Conservation (phyloP, 2,329 filamentous ascomycete species). For the Epichloe sylvatica region DNA sequence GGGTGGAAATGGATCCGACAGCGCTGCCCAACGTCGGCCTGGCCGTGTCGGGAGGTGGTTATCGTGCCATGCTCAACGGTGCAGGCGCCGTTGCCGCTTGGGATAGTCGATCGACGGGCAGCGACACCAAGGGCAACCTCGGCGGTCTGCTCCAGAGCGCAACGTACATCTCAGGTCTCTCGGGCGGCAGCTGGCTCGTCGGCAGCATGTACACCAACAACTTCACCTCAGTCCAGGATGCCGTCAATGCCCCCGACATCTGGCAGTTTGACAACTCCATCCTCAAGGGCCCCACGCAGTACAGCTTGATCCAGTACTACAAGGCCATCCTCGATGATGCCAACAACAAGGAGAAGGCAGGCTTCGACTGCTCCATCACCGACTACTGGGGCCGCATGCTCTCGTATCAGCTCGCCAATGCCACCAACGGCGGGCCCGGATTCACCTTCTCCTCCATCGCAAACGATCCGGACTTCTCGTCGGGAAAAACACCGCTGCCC, state of each 20-base stretch:
- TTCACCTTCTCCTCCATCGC: slow-evolving; percentile 68
- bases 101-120: slow-evolving; percentile 50
- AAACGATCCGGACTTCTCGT: slow-evolving; percentile 28
- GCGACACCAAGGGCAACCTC: slow-evolving; percentile 44
- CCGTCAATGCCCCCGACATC: slow-evolving; percentile 21
- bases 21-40: slow-evolving; percentile 50
- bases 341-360: slow-evolving; percentile 24
- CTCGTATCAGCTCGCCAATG: slow-evolving; percentile 75
- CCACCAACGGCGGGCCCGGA: slow-evolving; percentile 53
- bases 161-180: slow-evolving; percentile 70
- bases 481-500: slow-evolving; percentile 32
- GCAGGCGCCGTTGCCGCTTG: slow-evolving; percentile 69
- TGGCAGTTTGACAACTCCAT: slow-evolving; percentile 30
- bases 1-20: slow-evolving; percentile 15
- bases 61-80: slow-evolving; percentile 73
- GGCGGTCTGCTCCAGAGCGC: slow-evolving; percentile 69
- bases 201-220: slow-evolving; percentile 78
- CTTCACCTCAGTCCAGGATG: slow-evolving; percentile 46
- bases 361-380: slow-evolving; percentile 52
- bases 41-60: slow-evolving; percentile 72
- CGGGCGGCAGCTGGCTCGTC: slow-evolving; percentile 72
- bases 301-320: slow-evolving; percentile 27
- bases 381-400: slow-evolving; percentile 83
- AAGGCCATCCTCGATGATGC: slow-evolving; percentile 22
- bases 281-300: slow-evolving; percentile 24